Evolutionary conservation across 2,329 filamentous ascomycete genomes (phyloP).

Genomic region (Colletotrichum lupini): DNA sequence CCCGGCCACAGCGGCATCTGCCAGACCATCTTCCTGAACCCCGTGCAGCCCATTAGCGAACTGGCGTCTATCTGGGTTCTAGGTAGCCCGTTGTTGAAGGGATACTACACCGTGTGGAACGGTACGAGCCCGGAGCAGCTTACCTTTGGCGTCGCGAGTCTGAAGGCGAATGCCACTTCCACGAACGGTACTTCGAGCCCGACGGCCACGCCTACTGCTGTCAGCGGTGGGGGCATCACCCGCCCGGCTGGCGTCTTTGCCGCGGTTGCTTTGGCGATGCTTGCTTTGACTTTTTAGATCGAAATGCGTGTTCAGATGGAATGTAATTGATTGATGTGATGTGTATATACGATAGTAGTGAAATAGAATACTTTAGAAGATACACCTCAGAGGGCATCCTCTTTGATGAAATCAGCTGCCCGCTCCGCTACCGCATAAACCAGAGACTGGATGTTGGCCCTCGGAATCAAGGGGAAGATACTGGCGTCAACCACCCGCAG

Average conservation of each 20-base stretch:
- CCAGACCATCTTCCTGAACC: neutral
- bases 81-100: neutral
- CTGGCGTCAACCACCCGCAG: conserved; percentile 45
- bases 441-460: conserved; percentile 45
- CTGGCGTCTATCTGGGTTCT: neutral
- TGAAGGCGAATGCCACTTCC: neutral
- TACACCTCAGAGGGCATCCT: neutral
- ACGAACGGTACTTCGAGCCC: neutral
- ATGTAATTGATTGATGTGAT: neutral
- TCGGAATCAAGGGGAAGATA: conserved; percentile 44
- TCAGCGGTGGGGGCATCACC: neutral
- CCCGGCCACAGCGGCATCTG: neutral
- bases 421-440: conserved; percentile 50
- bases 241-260: neutral
- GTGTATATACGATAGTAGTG: neutral
- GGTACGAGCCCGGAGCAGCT: neutral
- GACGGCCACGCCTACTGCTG: neutral
- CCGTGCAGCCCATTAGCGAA: neutral
- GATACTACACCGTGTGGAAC: neutral
- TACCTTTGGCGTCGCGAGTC: neutral
- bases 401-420: conserved; percentile 34
- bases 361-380: neutral
- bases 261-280: neutral
- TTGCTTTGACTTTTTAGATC: neutral
- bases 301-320: neutral